These are phyloP conservation scores for Russula compacta DNA, from an alignment of 768 basidiomycete genomes.

Conservation along the genomic window DNA sequence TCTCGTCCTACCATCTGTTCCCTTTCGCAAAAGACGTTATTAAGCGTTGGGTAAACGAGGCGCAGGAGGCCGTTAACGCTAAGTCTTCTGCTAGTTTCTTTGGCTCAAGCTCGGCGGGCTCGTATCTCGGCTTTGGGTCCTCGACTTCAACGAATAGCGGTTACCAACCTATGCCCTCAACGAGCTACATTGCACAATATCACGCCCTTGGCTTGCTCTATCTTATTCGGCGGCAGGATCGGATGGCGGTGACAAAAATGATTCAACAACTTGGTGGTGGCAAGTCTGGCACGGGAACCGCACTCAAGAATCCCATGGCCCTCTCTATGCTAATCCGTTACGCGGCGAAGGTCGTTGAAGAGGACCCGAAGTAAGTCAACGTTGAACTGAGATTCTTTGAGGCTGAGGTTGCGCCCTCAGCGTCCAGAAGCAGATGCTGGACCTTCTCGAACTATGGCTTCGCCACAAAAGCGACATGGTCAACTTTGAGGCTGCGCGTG, in stretches of 20 bases:
- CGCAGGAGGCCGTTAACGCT: conserved; percentile 89
- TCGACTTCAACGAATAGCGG: conserved; percentile 41
- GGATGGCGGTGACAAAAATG: conserved; percentile 99
- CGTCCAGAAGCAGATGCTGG: conserved; percentile 85
- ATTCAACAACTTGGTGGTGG: conserved; percentile 94
- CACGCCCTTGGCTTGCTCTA: conserved; percentile 92
- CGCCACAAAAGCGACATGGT: conserved; percentile 99
- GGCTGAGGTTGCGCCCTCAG: conserved; percentile 33
- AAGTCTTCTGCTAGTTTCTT: conserved; percentile 73
- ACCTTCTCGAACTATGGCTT: conserved; percentile 88
- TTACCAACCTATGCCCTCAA: conserved; percentile 75
- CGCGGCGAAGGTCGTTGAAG: conserved; percentile 98
- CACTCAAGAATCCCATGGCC: conserved; percentile 92
- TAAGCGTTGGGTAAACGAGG: conserved; percentile 99
- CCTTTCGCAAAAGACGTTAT: conserved; percentile 92
- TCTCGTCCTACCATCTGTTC: conserved; percentile 95
- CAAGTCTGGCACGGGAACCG: conserved; percentile 73
- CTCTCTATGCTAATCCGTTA: conserved; percentile 97
- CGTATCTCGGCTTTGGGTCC: conserved; percentile 65
- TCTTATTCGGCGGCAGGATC: conserved; percentile 91
- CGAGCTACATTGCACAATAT: conserved; percentile 93
- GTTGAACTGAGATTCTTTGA: not conserved
- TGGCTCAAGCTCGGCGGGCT: conserved; percentile 34
- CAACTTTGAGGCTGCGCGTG: conserved; percentile 96
- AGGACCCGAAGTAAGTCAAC: conserved; percentile 87